Evolutionary conservation across 306 rosid genomes (phyloP), one percentile per base, ranked within the genome.

Genomic region (Macrotyloma uniflorum): DNA sequence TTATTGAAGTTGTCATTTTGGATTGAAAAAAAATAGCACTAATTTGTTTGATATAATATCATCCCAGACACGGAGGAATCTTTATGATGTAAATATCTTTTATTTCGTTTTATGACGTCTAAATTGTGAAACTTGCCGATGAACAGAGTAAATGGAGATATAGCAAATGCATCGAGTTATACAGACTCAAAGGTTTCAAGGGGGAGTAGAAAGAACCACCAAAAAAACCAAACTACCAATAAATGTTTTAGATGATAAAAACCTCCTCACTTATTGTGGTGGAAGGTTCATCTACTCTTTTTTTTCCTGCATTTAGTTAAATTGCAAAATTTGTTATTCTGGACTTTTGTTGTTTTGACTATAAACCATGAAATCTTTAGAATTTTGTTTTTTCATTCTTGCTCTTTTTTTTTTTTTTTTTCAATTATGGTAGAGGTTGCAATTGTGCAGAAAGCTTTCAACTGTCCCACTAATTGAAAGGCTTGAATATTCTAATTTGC

Each of bases 401-500:
- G 59, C 42, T 54, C 23, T 36, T 16, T 19, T 63, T 62, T 59
- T 33, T 59, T 73, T 78, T 58, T 38, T 58, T 50, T 68, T 5
- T 51, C 59, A n/a, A 79, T 65, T 75, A 24, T 82, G 80, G 83
- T 89, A 94, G 98, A 90, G 71, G 82, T 72, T 94, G 91, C 80
- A 85, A 26, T 57, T 72, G 67, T 90, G 96, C 87, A 86, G 80
- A 75, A 94, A 94, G 84, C 89, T 90, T 6, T 89, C 97, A 61
- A 88, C 96, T 74, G 66, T 81, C 33, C 91, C 88, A 83, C 84
- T 90, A 83, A 78, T 90, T 57, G 84, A 85, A 84, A 92, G 94
- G 83, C 91, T 94, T 32, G 85, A 83, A 20, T 92, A 88, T 84
- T 90, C 97, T 63, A 94, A 94, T 87, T 84, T 92, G 86, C 90